Base-by-base conservation (phyloP, 2,329 filamentous ascomycete species). In the Aspergillus felis region DNA sequence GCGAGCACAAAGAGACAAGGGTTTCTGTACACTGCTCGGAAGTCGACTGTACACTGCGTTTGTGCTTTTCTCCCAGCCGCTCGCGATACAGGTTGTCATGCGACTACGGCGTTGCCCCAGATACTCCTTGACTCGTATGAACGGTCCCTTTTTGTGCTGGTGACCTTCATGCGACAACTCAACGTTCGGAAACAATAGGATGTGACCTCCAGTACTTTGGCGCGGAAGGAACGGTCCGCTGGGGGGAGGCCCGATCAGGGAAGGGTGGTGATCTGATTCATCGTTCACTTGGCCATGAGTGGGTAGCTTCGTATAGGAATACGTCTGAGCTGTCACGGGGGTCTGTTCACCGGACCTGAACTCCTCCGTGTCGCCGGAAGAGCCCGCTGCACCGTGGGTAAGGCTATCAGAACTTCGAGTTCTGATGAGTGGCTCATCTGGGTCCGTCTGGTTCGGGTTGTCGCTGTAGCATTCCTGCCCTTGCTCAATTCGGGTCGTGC, bases 131-230 rank as follows among this genome's bases (percentile, higher is more conserved):
- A 60, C 64, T 51, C 67, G 67, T 22, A 71, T 68, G n/a, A 72
- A 5, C 3, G 68, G 55, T 2, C 73, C 72, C 42, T 66, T 60
- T 3, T 71, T 63, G 1, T 64, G 55, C 6, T 68, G 57, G 3
- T 66, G 60, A 48, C 71, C 64, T 4, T 61, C 58, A 25, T 66
- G 66, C 4, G 68, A 62, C 17, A 70, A 58, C 49, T 74, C 73
- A 1, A 77, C 71, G 42, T 70, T 69, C 7, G 72, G 64, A 69
- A 90, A 90, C 1, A 82, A 84, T 54, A 86, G 79, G 17, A 89
- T 87, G 60, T 86, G 78, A 48, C 82, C 81, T 3, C 76, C 74
- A 9, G 76, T 74, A 57, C 70, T 75, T 50, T 76, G 71, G 51
- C 74, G 64, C 29, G 68, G 62, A 50, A 76, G 64, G 66, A 79